Base-by-base conservation (phyloP, 441 rosid genomes). In the Viola pubescens region DNA sequence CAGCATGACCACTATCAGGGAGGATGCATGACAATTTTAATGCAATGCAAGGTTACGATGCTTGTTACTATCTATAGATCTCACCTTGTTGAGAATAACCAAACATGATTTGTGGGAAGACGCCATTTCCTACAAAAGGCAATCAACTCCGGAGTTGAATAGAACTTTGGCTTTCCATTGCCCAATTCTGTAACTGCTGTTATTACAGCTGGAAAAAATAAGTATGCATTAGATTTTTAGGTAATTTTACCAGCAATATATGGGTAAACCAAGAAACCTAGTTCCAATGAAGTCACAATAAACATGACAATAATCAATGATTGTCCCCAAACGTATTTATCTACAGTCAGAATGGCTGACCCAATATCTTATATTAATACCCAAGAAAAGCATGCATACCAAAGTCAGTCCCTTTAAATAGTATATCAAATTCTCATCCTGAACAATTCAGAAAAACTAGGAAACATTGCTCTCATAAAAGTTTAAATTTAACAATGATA, bases 61-160 rank as follows among this genome's bases (percentile, higher is more conserved):
- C 34, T 26, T 26, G 34, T 26, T 26, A 26, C 34, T 26, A 2
- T 26, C 34, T 26, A 26, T 26, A 26, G 34, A 26, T 26, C 34
- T 73, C 73, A 94, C 98, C 97, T 86, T 66, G 97, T 75, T 62
- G 97, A 89, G 78, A 88, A 84, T 71, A 94, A 76, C 96, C 98
- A 94, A 52, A 94, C 73, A 60, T 94, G 91, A 81, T 94, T 94
- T 40, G 92, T 89, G 37, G 98, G 88, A 65, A 94, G 83, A 54
- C 89, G 88, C 97, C 97, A 94, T 65, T 75, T 83, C 69, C 87
- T 72, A 73, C 97, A 94, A 71, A 94, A 89, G 58, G 88, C 85
- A 77, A 86, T 79, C 55, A 94, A 64, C 75, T 90, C 89, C 45
- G 96, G 85, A 67, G 98, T 94, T 60, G 98, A 83, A 66, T 86